phyloP scores from a whole-genome alignment of 257 asterid species.

The Lycium ferocissimum region DNA sequence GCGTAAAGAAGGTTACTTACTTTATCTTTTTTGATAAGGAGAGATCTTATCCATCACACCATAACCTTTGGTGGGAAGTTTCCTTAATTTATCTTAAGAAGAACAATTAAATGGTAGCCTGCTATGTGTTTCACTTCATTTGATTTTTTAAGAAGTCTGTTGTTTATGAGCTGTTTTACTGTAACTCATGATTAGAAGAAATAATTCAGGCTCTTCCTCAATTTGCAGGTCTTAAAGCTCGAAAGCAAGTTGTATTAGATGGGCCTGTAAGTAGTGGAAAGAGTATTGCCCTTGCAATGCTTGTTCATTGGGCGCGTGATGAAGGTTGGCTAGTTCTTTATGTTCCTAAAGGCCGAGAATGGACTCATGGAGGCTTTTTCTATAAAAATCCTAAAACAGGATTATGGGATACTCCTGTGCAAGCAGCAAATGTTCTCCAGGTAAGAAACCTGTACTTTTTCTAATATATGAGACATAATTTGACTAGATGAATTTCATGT shows the following conservation, averaged over 20 bases:
- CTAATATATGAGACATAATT: neutral
- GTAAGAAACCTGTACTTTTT: slow-evolving; percentile 43
- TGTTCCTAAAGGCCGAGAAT: slow-evolving; percentile 81
- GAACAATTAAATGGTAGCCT: neutral
- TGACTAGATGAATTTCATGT: slow-evolving; percentile 6
- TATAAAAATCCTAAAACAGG: slow-evolving; percentile 80
- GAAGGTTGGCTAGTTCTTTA: slow-evolving; percentile 99
- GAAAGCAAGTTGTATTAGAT: slow-evolving; percentile 78
- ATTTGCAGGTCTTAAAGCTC: slow-evolving; percentile 70
- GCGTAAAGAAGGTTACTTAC: neutral
- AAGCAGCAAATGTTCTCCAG: slow-evolving; percentile 74
- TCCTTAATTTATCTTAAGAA: slow-evolving; percentile 5
- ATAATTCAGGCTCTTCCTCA: slow-evolving; percentile 32
- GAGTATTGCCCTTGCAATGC: slow-evolving; percentile 95
- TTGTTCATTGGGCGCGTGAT: slow-evolving; percentile 93
- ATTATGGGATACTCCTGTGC: slow-evolving; percentile 95
- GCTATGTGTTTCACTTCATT: slow-evolving; percentile 21
- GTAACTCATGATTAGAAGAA: slow-evolving; percentile 27
- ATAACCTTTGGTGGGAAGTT: too few species aligned
- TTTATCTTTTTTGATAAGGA: too few species aligned
- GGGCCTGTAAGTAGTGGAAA: slow-evolving; percentile 92
- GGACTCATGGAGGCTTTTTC: slow-evolving; percentile 94
- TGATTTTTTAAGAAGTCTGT: neutral
- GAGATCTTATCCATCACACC: too few species aligned
- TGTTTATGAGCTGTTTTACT: slow-evolving; percentile 15